phyloP scores from a whole-genome alignment of 2,329 filamentous ascomycete genomes.

The Penicillium sp. region DNA sequence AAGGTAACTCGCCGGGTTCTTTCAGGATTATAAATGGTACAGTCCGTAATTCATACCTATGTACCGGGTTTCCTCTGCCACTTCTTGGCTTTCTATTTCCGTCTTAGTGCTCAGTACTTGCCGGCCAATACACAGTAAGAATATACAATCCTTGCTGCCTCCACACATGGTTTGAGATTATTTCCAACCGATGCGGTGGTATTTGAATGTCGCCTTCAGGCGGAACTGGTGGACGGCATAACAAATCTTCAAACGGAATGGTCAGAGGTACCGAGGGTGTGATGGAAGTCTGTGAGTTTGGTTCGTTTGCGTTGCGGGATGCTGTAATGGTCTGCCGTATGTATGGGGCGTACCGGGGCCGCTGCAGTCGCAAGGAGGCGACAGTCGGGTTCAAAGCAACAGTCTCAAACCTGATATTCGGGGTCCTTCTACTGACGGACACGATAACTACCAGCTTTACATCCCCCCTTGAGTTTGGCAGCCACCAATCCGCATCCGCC shows the following conservation, averaged over 20 bases:
- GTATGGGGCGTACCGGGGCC: background rate
- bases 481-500: constrained; percentile 1
- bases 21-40: no score
- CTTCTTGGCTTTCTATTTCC: no score
- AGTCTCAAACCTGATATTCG: background rate
- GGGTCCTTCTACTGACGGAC: background rate
- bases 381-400: background rate
- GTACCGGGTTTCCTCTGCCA: no score
- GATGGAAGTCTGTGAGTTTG: background rate
- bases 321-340: background rate
- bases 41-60: no score
- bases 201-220: background rate
- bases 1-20: no score
- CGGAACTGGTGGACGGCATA: background rate
- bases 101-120: no score
- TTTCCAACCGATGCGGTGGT: background rate
- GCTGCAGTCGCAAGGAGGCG: background rate
- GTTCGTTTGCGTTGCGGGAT: background rate
- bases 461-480: background rate
- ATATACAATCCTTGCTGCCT: background rate
- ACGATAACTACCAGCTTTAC: background rate
- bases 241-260: background rate
- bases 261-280: background rate
- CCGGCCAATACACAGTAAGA: no score
- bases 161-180: background rate